Evolutionary conservation across 1,139 yeast genomes (phyloP).

Genomic region (Scheffersomyces titani): DNA sequence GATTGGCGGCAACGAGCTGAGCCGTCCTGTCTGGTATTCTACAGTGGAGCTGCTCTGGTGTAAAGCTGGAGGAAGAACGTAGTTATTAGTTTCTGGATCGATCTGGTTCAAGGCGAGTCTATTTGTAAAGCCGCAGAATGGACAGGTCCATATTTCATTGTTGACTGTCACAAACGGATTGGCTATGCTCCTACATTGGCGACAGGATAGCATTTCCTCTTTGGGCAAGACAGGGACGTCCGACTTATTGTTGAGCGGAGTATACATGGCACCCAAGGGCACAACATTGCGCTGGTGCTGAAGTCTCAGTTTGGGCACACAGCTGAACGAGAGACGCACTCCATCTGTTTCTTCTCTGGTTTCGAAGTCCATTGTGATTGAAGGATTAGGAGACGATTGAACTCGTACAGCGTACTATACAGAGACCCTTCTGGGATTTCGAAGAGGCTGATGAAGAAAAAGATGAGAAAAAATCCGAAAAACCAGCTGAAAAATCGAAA

Average conservation of each 20-base stretch:
- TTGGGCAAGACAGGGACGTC: conserved; percentile 36
- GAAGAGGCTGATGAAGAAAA: background rate
- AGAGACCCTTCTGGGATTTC: background rate
- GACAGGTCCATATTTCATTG: conserved; percentile 62
- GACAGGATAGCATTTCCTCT: conserved; percentile 42
- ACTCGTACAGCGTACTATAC: background rate
- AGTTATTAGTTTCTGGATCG: background rate
- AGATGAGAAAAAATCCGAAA: background rate
- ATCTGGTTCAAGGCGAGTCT: conserved; percentile 29
- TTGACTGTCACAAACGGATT: conserved; percentile 53
- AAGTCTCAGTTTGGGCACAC: conserved; percentile 62
- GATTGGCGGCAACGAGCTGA: conserved; percentile 47
- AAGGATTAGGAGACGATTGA: background rate
- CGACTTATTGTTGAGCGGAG: conserved; percentile 61
- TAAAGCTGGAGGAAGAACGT: conserved; percentile 31
- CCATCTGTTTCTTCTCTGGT: conserved; percentile 87
- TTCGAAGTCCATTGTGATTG: conserved; percentile 63
- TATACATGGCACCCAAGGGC: conserved; percentile 66
- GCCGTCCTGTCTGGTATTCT: conserved; percentile 58
- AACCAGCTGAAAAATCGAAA: background rate
- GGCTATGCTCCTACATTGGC: conserved; percentile 59
- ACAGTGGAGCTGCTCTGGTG: conserved; percentile 51
- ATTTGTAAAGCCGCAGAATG: conserved; percentile 59
- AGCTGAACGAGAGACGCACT: conserved; percentile 88
- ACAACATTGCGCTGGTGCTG: conserved; percentile 60